phyloP scores from a whole-genome alignment of 345 rosid species.

The Gossypium raimondii region DNA sequence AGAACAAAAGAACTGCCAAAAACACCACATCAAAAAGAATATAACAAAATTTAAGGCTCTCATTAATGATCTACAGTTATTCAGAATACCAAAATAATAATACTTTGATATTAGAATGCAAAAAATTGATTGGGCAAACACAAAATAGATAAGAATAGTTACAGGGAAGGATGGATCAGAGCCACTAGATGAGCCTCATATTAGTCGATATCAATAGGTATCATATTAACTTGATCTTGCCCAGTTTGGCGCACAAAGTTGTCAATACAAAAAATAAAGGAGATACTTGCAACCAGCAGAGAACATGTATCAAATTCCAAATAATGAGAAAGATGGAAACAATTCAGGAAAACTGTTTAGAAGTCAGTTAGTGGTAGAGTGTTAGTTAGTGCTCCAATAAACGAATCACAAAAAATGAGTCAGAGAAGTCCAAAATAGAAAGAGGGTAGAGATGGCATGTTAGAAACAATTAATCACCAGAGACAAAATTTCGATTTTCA shows the following conservation, averaged over 20 bases:
- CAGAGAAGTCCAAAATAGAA: background rate
- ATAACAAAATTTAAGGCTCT: background rate
- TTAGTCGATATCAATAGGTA: background rate
- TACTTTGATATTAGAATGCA: background rate
- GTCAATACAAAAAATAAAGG: background rate
- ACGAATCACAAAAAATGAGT: slow-evolving; percentile 1
- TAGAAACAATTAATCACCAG: slow-evolving; percentile 93
- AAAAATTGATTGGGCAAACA: background rate
- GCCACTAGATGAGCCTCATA: background rate
- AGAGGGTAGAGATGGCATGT: slow-evolving; percentile 55
- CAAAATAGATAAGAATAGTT: background rate
- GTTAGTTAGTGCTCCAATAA: background rate
- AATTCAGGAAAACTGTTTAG: background rate
- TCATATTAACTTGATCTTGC: background rate
- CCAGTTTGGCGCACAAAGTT: background rate
- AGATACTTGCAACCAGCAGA: background rate
- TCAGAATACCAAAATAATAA: background rate
- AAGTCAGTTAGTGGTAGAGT: background rate
- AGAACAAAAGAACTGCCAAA: background rate
- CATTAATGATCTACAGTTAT: too few species aligned
- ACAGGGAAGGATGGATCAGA: background rate
- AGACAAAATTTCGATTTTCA: slow-evolving; percentile 81
- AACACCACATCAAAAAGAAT: background rate
- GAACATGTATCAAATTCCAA: background rate
- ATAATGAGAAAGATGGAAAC: background rate